Percentiles rank a stretch among this genome's conserved stretches.
These are phyloP conservation scores for Botryotinia convoluta DNA, from an alignment of 2,329 filamentous ascomycete species.

Conservation along the genomic window DNA sequence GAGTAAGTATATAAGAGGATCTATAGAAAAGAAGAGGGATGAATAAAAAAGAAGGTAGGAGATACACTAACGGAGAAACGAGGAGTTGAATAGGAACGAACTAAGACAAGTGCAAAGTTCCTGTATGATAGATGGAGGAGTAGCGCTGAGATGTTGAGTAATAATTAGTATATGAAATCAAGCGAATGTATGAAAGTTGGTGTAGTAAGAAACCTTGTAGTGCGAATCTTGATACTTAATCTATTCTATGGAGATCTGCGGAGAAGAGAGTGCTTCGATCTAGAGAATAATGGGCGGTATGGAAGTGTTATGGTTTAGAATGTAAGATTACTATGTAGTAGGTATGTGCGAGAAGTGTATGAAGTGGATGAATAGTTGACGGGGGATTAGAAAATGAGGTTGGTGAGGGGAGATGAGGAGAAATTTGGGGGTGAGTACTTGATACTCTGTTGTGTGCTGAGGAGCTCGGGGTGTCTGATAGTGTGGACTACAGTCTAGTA, in stretches of 20 bases:
- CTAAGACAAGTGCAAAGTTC: background rate
- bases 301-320: background rate
- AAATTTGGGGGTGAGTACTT: no score
- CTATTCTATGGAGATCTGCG: background rate
- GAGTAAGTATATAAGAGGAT: background rate
- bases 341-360: background rate
- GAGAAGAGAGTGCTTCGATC: no score
- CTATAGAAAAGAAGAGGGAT: fast-evolving
- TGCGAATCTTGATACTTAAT: background rate
- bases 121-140: background rate
- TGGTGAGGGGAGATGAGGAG: no score
- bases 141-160: background rate
- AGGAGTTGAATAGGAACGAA: background rate
- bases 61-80: background rate
- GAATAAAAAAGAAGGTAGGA: background rate
- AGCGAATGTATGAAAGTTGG: fast-evolving
- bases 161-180: fast-evolving
- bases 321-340: background rate
- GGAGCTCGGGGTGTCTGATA: no score
- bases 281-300: background rate
- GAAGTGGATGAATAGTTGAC: background rate
- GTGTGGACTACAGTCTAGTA: no score
- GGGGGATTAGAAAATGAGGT: no score
- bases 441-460: no score
- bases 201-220: background rate